These are phyloP conservation scores for Lentinula lateritia DNA, from an alignment of 768 basidiomycete species.

Conservation along the genomic window DNA sequence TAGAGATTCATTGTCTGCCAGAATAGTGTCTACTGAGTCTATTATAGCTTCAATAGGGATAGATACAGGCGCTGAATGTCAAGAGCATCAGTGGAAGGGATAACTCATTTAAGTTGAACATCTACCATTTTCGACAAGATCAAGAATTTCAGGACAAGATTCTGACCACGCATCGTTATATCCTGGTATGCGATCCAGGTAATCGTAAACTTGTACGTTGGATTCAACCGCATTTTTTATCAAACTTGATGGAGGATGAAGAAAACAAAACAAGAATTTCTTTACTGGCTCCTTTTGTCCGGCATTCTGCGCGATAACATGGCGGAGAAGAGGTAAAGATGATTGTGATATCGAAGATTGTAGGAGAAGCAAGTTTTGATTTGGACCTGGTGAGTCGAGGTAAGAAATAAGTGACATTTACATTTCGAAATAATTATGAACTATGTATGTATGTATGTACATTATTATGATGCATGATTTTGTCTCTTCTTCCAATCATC, in stretches of 20 bases:
- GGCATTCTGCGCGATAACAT: slow-evolving; percentile 20
- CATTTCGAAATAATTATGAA: slow-evolving; percentile 8
- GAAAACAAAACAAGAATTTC: slow-evolving; percentile 48
- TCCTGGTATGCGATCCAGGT: slow-evolving; percentile 44
- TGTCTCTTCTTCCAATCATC: slow-evolving; percentile 35
- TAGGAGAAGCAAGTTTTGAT: slow-evolving; percentile 44
- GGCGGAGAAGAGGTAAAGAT: slow-evolving; percentile 48
- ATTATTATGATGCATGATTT: slow-evolving; percentile 4
- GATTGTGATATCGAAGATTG: slow-evolving; percentile 60
- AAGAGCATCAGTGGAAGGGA: background rate
- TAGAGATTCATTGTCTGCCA: slow-evolving; percentile 50
- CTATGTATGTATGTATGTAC: no score
- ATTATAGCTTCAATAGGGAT: slow-evolving; percentile 59
- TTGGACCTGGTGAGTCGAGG: slow-evolving; percentile 11
- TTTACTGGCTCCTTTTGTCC: slow-evolving; percentile 16
- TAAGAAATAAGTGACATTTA: slow-evolving; percentile 13
- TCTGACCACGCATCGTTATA: slow-evolving; percentile 36
- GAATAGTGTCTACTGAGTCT: slow-evolving; percentile 68
- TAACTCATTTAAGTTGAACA: background rate
- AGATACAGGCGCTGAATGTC: slow-evolving; percentile 24
- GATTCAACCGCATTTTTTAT: slow-evolving; percentile 19
- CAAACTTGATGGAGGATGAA: slow-evolving; percentile 47
- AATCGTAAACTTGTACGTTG: slow-evolving; percentile 41
- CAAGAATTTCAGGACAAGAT: slow-evolving; percentile 31
- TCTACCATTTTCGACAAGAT: slow-evolving; percentile 35